Conservation (phyloP, 2,329 filamentous ascomycete genomes). For the Aspergillus uvarum region DNA sequence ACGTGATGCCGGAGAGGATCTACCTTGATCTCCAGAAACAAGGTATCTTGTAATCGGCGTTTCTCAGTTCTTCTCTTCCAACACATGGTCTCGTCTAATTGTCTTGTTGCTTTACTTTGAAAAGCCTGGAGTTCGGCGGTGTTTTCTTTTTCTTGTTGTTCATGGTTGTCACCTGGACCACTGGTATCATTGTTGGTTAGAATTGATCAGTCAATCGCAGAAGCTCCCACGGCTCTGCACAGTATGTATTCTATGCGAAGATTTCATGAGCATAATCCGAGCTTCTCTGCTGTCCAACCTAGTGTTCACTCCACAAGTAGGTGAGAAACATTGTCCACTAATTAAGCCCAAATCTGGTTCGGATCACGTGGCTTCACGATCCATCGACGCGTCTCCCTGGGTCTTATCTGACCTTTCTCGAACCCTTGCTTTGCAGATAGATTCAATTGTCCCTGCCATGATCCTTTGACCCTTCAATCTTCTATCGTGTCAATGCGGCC, state of each 20-base stretch:
- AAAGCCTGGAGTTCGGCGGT: conserved; percentile 36
- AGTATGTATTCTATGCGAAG: conserved; percentile 21
- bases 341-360: background rate
- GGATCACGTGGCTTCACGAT: conserved; percentile 36
- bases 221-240: conserved; percentile 4
- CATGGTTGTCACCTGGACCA: conserved; percentile 11
- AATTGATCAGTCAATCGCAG: conserved; percentile 13
- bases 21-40: conserved; percentile 94
- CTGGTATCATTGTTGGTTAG: conserved; percentile 18
- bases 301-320: background rate
- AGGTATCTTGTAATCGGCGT: conserved; percentile 64
- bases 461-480: background rate
- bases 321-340: background rate
- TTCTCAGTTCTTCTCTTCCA: background rate
- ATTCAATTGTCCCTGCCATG: background rate
- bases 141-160: conserved; percentile 16
- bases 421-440: background rate
- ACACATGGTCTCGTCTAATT: conserved; percentile 11
- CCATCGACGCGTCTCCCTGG: conserved; percentile 27
- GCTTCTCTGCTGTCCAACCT: background rate
- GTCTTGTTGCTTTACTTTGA: conserved; percentile 14
- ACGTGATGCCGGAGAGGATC: conserved; percentile 99
- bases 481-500: background rate
- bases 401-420: background rate
- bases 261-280: background rate